A percentile compares a stretch with the other conserved stretches of the same genome.
phyloP scores from a whole-genome alignment of 257 asterid species.

The Leonotis leonurus region DNA sequence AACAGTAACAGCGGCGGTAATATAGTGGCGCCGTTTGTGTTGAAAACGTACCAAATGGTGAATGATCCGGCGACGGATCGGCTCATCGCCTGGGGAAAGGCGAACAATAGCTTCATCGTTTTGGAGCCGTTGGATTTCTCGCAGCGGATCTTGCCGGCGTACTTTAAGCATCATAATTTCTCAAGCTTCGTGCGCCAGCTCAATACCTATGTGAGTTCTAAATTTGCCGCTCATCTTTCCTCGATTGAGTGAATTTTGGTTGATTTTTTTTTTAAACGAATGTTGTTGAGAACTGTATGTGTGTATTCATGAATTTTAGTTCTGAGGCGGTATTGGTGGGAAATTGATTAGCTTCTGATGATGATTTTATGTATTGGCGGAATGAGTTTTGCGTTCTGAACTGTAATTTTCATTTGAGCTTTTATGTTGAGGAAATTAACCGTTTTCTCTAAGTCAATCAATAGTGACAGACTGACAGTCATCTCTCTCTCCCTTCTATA shows the following conservation, averaged over 20 bases:
- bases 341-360: too few relatives aligned
- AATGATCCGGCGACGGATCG: slow-evolving; percentile 47
- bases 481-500: neutral
- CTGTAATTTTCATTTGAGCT: neutral
- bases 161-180: slow-evolving; percentile 83
- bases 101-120: slow-evolving; percentile 57
- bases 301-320: too few relatives aligned
- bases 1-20: neutral
- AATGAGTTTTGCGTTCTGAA: too few relatives aligned
- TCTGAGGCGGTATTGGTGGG: too few relatives aligned
- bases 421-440: neutral
- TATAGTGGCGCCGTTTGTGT: slow-evolving; percentile 55
- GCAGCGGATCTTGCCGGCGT: slow-evolving; percentile 53
- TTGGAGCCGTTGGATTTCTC: slow-evolving; percentile 63
- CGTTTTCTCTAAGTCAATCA: neutral
- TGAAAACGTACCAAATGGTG: slow-evolving; percentile 84
- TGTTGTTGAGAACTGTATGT: too few relatives aligned
- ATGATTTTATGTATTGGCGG: neutral
- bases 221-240: too few relatives aligned
- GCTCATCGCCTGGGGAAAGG: slow-evolving; percentile 55
- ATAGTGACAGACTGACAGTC: neutral
- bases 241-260: too few relatives aligned
- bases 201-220: slow-evolving; percentile 70
- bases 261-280: too few relatives aligned
- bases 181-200: slow-evolving; percentile 94